These are phyloP conservation scores for Globisporangium abappressorium DNA, from an alignment of 352 stramenopile species.

Conservation along the genomic window DNA sequence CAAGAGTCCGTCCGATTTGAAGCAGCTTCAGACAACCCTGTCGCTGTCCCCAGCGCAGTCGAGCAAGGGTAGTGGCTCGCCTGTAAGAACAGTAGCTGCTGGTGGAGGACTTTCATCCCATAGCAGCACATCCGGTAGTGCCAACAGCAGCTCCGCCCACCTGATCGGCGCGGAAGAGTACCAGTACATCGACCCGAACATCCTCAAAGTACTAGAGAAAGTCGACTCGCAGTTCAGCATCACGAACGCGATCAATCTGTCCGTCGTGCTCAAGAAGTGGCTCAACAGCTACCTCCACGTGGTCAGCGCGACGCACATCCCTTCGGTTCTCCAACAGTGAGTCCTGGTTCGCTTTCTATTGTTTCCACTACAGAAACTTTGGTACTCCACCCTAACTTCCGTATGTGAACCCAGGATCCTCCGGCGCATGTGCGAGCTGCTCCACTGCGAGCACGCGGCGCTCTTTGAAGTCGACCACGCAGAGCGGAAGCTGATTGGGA, in stretches of 20 bases:
- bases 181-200: constrained; percentile 76
- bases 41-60: background rate
- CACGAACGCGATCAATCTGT: constrained; percentile 70
- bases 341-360: background rate
- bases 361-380: background rate
- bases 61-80: background rate
- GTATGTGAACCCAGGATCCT: constrained; percentile 26
- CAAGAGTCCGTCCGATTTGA: constrained; percentile 14
- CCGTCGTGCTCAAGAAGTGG: constrained; percentile 70
- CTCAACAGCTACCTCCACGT: constrained; percentile 63
- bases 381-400: background rate
- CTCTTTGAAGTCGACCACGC: constrained; percentile 59
- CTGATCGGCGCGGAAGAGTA: constrained; percentile 43
- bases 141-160: constrained; percentile 25
- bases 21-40: constrained; percentile 12
- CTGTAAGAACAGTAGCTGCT: background rate
- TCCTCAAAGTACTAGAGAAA: constrained; percentile 78
- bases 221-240: constrained; percentile 87
- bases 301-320: constrained; percentile 47
- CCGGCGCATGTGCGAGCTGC: constrained; percentile 48
- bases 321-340: constrained; percentile 36
- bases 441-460: constrained; percentile 71
- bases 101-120: constrained; percentile 7
- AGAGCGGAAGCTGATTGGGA: constrained; percentile 30
- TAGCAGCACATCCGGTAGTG: background rate